phyloP scores from a whole-genome alignment of 768 basidiomycete species.

The Auricularia sp. region DNA sequence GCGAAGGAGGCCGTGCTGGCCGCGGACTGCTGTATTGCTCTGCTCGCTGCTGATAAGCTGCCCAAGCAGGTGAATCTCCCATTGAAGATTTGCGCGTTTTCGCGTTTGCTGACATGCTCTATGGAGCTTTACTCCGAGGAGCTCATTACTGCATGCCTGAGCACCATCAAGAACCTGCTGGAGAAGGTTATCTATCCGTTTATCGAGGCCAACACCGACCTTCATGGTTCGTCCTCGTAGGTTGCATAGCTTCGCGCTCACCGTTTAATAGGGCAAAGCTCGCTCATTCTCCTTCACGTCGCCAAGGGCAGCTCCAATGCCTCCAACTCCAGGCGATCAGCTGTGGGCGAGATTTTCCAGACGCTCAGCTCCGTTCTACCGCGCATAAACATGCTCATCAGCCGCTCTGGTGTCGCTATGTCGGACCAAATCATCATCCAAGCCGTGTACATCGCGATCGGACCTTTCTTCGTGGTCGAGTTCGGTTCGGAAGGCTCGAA shows the following conservation, averaged over 20 bases:
- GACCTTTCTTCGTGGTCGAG: constrained; percentile 88
- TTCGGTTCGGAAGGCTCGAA: constrained; percentile 43
- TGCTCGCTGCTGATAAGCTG: constrained; percentile 69
- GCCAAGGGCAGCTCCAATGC: constrained; percentile 29
- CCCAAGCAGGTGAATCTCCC: constrained; percentile 65
- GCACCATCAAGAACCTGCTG: constrained; percentile 69
- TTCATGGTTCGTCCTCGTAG: constrained; percentile 19
- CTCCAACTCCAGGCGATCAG: constrained; percentile 18
- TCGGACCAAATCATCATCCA: constrained; percentile 88
- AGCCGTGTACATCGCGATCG: constrained; percentile 86
- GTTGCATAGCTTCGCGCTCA: constrained; percentile 28
- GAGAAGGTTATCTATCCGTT: constrained; percentile 77
- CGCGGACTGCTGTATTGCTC: constrained; percentile 70
- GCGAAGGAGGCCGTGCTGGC: constrained; percentile 70
- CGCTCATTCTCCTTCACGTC: constrained; percentile 36
- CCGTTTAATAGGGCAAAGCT: constrained; percentile 6
- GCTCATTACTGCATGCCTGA: constrained; percentile 70
- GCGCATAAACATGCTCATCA: constrained; percentile 63
- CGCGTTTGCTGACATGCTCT: constrained; percentile 3
- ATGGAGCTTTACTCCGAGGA: constrained; percentile 87
- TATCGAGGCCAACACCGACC: constrained; percentile 46
- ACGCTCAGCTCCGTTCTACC: constrained; percentile 63
- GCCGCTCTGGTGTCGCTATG: constrained; percentile 65
- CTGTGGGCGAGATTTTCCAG: constrained; percentile 55
- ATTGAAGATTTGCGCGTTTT: not conserved